Base-by-base conservation (phyloP, 306 rosid species). In the Rosa multiflora region DNA sequence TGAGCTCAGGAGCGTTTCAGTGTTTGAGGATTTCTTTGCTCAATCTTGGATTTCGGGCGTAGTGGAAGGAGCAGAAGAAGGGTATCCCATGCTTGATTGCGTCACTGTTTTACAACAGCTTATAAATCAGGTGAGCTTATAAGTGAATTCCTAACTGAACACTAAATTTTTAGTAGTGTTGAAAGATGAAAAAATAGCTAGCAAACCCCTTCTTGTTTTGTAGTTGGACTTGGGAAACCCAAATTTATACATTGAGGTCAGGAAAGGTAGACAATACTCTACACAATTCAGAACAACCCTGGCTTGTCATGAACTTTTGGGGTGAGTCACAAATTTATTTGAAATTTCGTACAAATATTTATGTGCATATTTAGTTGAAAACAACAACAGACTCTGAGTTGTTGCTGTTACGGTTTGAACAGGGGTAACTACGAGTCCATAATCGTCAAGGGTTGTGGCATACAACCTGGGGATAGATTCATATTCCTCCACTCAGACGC, bases 241-340 rank as follows among this genome's bases (percentile, higher is more conserved):
- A 10, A 71, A 71, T 51, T 62, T 85, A 40, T 88, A 80, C 82
- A 79, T 83, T 59, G 88, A 78, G 13, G 88, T 80, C 20, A 21
- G 63, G 1, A 79, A 82, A 79, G 13, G 5, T 15, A 74, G 91
- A 62, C 53, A 48, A 32, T 10, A 76, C 4, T 48, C 39, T 0
- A 20, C 62, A 29, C 47, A 49, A 6, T 40, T 14, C 46, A 48
- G 47, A 12, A 69, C 70, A 46, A 40, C 70, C 48, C 43, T 74
- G 37, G 21, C 79, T 20, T 78, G 74, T 63, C 81, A 88, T 74
- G 52, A 63, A 62, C 78, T 88, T 37, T 2, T 46, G 9, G 75
- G 86, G 83, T 81, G 75, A 81, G 81, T 69, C 70, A 70, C 40
- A 35, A 47, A 43, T 26, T 35, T 35, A 4, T 51, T 32, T 32